Evolutionary conservation across 495 filamentous ascomycete genomes (phyloP).

Genomic region (Wilcoxina mikolae): DNA sequence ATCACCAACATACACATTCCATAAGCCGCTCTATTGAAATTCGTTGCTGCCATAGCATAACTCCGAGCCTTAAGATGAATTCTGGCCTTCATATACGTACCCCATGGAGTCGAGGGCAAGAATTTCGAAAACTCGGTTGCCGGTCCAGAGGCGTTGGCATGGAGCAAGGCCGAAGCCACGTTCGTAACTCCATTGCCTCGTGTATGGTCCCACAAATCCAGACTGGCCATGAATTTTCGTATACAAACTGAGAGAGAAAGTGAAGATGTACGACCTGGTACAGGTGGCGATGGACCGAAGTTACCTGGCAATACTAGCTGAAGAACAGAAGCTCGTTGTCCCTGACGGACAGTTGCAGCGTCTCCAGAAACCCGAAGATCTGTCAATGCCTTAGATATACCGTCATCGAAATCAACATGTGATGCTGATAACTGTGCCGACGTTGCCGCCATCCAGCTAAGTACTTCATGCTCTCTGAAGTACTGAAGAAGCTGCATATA

Average conservation of each 20-base stretch:
- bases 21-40: constrained; percentile 71
- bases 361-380: constrained; percentile 23
- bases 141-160: constrained; percentile 29
- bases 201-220: constrained; percentile 14
- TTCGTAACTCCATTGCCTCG: constrained; percentile 21
- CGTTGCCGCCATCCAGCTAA: constrained; percentile 63
- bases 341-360: constrained; percentile 2
- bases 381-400: constrained; percentile 17
- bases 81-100: constrained; percentile 74
- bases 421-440: constrained; percentile 29
- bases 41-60: constrained; percentile 48
- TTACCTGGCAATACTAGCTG: constrained; percentile 19
- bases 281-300: constrained; percentile 17
- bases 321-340: constrained; percentile 20
- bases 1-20: constrained; percentile 53
- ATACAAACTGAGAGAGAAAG: constrained; percentile 21
- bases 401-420: constrained; percentile 11
- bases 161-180: constrained; percentile 16
- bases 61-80: constrained; percentile 47
- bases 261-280: constrained; percentile 12
- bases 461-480: constrained; percentile 58
- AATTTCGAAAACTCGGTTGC: constrained; percentile 64
- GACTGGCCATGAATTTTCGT: constrained; percentile 19
- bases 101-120: constrained; percentile 50
- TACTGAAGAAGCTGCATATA: constrained; percentile 51